Evolutionary conservation across 805 yeast genomes (phyloP), one percentile per base, ranked within the genome.

Genomic region (Candida broadrunensis): DNA sequence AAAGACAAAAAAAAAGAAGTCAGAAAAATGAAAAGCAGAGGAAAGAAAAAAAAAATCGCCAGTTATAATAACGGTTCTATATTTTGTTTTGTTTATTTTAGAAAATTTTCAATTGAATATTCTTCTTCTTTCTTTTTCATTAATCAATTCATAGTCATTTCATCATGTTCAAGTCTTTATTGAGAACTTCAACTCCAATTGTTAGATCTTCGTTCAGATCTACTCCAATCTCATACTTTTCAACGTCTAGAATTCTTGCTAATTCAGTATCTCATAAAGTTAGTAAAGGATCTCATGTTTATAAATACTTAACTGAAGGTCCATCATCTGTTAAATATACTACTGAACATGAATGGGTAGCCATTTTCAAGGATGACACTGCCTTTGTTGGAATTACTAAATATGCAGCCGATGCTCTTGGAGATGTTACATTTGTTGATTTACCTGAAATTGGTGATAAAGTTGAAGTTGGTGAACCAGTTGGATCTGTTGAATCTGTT

Each of bases 341-440:
- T 9, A 66, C 73, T 39, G 96, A 93, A 58, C 99, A 91, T 71
- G 99, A 91, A 70, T 91, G 97, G 97, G 66, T 93, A 42, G 90
- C 96, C 3, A 73, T 81, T 41, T 95, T 86, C 61, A 77, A 78
- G 20, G 96, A 90, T 64, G 87, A 87, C 45, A 73, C 82, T 33
- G 85, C 91, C 2, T 89, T 83, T 54, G 73, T 91, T 17, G 99
- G 99, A 23, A 88, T 93, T 64, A 89, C 99, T 43, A 80, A 78
- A 55, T 90, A 93, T 60, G 99, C 99, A 15, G 84, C 97, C 17
- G 96, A 89, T 56, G 95, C 98, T 6, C 78, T 93, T 46, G 99
- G 99, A 34, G 99, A 93, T 66, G 95, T 95, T 42, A 95, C 98
- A 3, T 93, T 75, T 61, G 84, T 90, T 44, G 99, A 93, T 67